phyloP scores from a whole-genome alignment of 2,329 filamentous ascomycete species.

The Helminthosporium solani region DNA sequence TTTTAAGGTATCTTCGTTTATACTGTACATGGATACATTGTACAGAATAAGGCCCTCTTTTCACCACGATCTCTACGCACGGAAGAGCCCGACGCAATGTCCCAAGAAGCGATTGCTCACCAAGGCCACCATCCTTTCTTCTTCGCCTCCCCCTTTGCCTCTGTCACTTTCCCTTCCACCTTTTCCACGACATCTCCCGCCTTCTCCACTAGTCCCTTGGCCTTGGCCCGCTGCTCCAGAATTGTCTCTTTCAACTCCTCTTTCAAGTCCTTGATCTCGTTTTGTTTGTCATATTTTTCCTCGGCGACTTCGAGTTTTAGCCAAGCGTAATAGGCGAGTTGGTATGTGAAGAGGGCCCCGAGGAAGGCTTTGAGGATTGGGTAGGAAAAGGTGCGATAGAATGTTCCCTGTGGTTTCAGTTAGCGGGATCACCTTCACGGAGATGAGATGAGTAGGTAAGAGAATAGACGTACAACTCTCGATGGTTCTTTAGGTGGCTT shows the following conservation, averaged over 20 bases:
- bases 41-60: no score
- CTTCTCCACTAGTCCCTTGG: slow-evolving; percentile 10
- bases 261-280: slow-evolving; percentile 23
- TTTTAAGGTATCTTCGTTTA: no score
- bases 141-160: not conserved
- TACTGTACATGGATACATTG: no score
- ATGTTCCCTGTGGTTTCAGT: slow-evolving; percentile 53
- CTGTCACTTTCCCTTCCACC: slow-evolving; percentile 5
- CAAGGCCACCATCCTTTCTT: not conserved
- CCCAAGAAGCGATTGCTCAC: no score
- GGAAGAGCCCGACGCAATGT: no score
- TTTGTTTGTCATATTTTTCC: slow-evolving; percentile 55
- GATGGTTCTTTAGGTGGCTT: slow-evolving; percentile 19
- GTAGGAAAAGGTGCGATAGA: slow-evolving; percentile 73
- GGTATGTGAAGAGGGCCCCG: slow-evolving; percentile 75
- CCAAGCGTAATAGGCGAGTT: slow-evolving; percentile 75
- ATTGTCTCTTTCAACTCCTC: slow-evolving; percentile 26
- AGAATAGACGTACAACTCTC: slow-evolving; percentile 22
- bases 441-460: slow-evolving; percentile 4
- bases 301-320: slow-evolving; percentile 72
- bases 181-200: slow-evolving; percentile 10
- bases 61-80: no score
- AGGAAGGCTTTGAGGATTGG: slow-evolving; percentile 74
- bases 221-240: slow-evolving; percentile 14
- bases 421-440: no score